Base-by-base conservation (phyloP, 176 grass and related monocot species). In the Zea mays region DNA sequence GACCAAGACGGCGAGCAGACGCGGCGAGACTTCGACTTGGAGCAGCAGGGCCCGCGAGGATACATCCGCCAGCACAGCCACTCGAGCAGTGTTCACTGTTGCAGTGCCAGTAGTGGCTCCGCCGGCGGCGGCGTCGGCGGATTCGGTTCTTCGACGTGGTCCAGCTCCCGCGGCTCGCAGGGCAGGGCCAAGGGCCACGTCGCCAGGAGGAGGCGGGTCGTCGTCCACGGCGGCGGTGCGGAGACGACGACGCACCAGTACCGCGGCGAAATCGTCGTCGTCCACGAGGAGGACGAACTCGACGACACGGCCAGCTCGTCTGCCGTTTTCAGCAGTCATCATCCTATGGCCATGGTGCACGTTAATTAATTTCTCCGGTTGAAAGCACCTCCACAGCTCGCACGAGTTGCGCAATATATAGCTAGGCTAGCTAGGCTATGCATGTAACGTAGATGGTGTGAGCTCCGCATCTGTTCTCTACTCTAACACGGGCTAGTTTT, bases 231-330 rank as follows among this genome's bases (percentile, higher is more conserved):
- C 46, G 19, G 6, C 3, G 50, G 45, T 49, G 8, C 12, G 27
- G 27, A 27, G 34, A 36, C 34, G n/a, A 10, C 37, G 41, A 54
- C 10, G n/a, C 17, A 8, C 17, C 17, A 6, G 3, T 59, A 54
- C 72, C 27, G 27, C 27, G 15, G 27, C 27, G 15, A 68, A 12
- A 8, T 47, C 19, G 5, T 69, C 34, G n/a, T n/a, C 16, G 64
- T 27, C 27, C 27, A 1, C 55, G 21, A 42, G 4, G 19, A 54
- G 16, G 76, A 69, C 2, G 81, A 79, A 8, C 86, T 88, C 64
- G 40, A 76, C 10, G 86, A 88, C 77, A 88, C 81, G 2, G 86
- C 76, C 34, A 84, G 81, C 34, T 88, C 86, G 14, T 84, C 76
- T 2, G 39, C 4, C 13, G 48, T 61, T 1, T 66, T 47, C 60